phyloP scores from a whole-genome alignment of 1,139 yeast species.

The Wickerhamomyces sp. region DNA sequence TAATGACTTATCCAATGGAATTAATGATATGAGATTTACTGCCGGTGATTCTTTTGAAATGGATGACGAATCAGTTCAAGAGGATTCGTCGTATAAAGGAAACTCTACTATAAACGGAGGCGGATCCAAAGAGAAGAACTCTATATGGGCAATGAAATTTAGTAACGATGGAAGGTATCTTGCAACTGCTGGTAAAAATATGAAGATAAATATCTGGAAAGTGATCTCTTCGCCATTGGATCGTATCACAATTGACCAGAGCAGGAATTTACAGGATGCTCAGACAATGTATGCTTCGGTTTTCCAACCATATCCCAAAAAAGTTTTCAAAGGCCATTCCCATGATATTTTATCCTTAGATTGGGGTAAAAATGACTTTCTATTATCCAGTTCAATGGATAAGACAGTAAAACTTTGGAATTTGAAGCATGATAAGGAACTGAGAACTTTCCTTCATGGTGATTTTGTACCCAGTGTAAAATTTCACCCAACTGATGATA shows the following conservation, averaged over 20 bases:
- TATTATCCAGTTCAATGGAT: slow-evolving; percentile 83
- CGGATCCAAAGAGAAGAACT: slow-evolving; percentile 26
- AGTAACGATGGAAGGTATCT: slow-evolving; percentile 75
- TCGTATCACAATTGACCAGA: slow-evolving; percentile 38
- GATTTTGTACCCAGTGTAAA: slow-evolving; percentile 82
- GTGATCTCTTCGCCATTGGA: slow-evolving; percentile 70
- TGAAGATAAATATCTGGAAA: slow-evolving; percentile 68
- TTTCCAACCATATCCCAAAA: slow-evolving; percentile 65
- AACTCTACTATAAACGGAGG: slow-evolving; percentile 8
- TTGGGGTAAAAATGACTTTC: slow-evolving; percentile 86
- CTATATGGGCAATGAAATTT: slow-evolving; percentile 71
- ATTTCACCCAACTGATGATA: slow-evolving; percentile 83
- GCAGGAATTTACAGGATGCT: slow-evolving; percentile 3
- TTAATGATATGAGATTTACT: slow-evolving; percentile 3
- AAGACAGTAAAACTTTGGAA: slow-evolving; percentile 85
- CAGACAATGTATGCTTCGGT: slow-evolving; percentile 59
- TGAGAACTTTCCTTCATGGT: slow-evolving; percentile 64
- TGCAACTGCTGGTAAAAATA: slow-evolving; percentile 81
- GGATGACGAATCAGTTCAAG: slow-evolving; percentile 4
- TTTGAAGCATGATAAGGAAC: slow-evolving; percentile 56
- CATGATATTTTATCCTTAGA: slow-evolving; percentile 68
- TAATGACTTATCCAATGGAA: not conserved
- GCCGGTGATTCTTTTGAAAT: slow-evolving; percentile 6
- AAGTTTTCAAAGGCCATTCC: slow-evolving; percentile 62
- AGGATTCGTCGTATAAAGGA: slow-evolving; percentile 1